A percentile compares a stretch with the other conserved stretches of the same genome.
These are phyloP conservation scores for Bryum argenteum DNA, from an alignment of 225 moss, liverwort and hornwort genomes.

Conservation along the genomic window DNA sequence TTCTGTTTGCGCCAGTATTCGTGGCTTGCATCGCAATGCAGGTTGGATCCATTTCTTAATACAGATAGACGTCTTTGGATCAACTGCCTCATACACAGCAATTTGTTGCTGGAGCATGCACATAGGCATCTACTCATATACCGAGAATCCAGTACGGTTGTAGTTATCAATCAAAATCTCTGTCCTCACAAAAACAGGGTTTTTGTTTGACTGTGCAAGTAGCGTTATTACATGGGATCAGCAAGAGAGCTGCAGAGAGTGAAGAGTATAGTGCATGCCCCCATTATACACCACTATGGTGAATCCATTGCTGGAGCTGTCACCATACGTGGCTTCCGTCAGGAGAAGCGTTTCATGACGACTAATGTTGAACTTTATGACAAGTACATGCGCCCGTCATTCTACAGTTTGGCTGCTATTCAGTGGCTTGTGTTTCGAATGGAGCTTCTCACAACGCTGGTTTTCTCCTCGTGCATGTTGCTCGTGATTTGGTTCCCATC, in stretches of 20 bases:
- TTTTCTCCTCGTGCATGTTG: constrained; percentile 55
- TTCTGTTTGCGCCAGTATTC: constrained; percentile 56
- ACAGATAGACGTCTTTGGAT: not conserved
- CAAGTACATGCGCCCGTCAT: constrained; percentile 61
- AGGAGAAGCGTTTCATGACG: constrained; percentile 53
- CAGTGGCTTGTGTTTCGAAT: constrained; percentile 72
- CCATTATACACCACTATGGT: constrained; percentile 63
- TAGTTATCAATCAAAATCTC: constrained; percentile 21
- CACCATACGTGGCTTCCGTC: constrained; percentile 61
- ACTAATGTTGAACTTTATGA: constrained; percentile 57
- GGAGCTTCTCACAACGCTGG: constrained; percentile 64
- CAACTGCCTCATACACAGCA: not conserved
- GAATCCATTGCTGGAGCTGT: constrained; percentile 68
- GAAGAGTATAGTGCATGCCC: constrained; percentile 60
- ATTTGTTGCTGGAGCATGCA: not conserved
- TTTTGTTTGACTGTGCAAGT: constrained; percentile 46
- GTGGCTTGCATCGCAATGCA: constrained; percentile 63
- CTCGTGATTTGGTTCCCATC: constrained; percentile 61
- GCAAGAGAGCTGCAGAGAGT: constrained; percentile 66
- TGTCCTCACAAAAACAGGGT: constrained; percentile 36
- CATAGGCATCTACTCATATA: not conserved
- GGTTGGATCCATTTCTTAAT: constrained; percentile 42
- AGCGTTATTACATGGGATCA: constrained; percentile 71
- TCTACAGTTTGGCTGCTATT: constrained; percentile 60
- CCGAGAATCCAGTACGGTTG: not conserved